Evolutionary conservation across 2,329 filamentous ascomycete genomes (phyloP).

Genomic region (Truncatella angustata): DNA sequence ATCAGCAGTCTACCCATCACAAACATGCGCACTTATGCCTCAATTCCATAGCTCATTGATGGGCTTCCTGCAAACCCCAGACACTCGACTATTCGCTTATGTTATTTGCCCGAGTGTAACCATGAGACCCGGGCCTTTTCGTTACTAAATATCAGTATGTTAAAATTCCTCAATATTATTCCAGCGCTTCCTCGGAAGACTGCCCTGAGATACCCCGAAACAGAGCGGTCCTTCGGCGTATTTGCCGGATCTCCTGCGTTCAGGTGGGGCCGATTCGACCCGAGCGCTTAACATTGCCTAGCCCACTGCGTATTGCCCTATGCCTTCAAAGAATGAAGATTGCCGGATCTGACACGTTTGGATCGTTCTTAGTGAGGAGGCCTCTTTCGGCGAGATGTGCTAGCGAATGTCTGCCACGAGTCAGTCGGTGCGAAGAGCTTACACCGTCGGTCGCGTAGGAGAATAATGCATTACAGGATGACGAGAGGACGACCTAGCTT

Average conservation of each 20-base stretch:
- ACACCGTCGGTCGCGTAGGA: too few relatives aligned
- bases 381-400: neutral
- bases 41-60: neutral
- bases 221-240: slow-evolving; percentile 4
- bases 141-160: too few relatives aligned
- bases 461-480: too few relatives aligned
- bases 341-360: neutral
- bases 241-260: slow-evolving; percentile 3
- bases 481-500: too few relatives aligned
- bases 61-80: neutral
- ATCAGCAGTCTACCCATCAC: neutral
- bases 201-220: neutral
- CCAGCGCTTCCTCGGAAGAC: neutral
- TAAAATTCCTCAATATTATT: neutral
- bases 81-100: neutral
- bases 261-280: slow-evolving; percentile 9
- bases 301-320: too few relatives aligned
- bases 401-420: neutral
- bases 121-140: too few relatives aligned
- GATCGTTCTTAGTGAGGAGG: neutral
- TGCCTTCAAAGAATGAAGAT: too few relatives aligned
- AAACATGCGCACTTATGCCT: neutral
- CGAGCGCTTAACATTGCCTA: slow-evolving; percentile 2
- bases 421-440: too few relatives aligned
- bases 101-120: slow-evolving; percentile 6